Evolutionary conservation across 257 asterid species (phyloP).

Genomic region (Ajuga chamaepitys): DNA sequence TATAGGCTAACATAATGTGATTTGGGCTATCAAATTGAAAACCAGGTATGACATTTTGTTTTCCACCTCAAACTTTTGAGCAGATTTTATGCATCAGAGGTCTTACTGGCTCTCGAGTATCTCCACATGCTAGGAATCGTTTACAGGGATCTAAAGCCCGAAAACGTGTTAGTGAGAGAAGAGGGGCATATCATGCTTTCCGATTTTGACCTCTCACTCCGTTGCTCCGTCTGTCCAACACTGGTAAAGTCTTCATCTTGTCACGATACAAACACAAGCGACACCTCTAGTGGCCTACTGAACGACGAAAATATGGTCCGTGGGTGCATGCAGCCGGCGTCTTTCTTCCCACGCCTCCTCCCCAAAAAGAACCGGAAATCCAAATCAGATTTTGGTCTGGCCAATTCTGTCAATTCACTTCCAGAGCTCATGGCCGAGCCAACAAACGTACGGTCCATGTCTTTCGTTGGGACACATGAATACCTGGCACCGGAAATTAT

Average conservation of each 20-base stretch:
- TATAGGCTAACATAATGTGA: background rate
- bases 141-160: slow-evolving; percentile 87
- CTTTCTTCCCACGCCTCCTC: slow-evolving; percentile 49
- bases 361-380: slow-evolving; percentile 59
- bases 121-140: slow-evolving; percentile 94
- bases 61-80: background rate
- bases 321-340: slow-evolving; percentile 44
- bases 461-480: slow-evolving; percentile 50
- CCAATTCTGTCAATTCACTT: slow-evolving; percentile 24
- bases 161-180: slow-evolving; percentile 79
- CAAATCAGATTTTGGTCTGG: slow-evolving; percentile 51
- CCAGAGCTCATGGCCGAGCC: slow-evolving; percentile 66
- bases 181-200: slow-evolving; percentile 95
- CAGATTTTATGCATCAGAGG: slow-evolving; percentile 87
- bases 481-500: slow-evolving; percentile 54
- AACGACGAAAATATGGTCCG: slow-evolving; percentile 39
- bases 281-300: slow-evolving; percentile 21
- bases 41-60: background rate
- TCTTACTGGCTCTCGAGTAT: slow-evolving; percentile 75
- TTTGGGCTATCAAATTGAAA: background rate
- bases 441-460: slow-evolving; percentile 42
- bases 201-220: slow-evolving; percentile 85
- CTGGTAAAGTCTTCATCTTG: slow-evolving; percentile 75
- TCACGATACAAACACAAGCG: slow-evolving; percentile 29
- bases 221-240: slow-evolving; percentile 85